These are phyloP conservation scores for Exophiala xenobiotica DNA, from an alignment of 2,329 filamentous ascomycete species.

Conservation along the genomic window DNA sequence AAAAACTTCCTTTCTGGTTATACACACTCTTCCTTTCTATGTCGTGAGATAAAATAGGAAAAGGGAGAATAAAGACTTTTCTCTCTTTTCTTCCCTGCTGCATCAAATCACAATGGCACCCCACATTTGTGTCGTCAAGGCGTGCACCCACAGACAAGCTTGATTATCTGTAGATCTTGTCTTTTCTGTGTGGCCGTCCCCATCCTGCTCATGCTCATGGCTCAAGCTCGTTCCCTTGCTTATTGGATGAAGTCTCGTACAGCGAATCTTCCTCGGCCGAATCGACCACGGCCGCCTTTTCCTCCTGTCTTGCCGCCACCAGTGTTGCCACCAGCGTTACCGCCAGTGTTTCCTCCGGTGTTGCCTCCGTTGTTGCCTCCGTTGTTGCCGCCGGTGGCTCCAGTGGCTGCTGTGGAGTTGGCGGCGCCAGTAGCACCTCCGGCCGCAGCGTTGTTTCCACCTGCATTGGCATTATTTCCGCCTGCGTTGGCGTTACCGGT, in stretches of 20 bases:
- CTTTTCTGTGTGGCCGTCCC: background rate
- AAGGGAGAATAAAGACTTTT: too few relatives aligned
- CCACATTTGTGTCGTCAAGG: too few relatives aligned
- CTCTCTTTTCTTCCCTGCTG: too few relatives aligned
- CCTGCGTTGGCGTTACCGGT: conserved; percentile 34
- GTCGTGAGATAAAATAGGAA: too few relatives aligned
- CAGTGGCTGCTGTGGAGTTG: background rate
- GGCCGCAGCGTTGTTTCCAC: background rate
- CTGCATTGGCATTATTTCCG: background rate
- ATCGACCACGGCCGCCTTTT: conserved; percentile 19
- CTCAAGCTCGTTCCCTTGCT: too few relatives aligned
- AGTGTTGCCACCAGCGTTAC: conserved; percentile 10
- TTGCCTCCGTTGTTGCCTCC: conserved; percentile 47
- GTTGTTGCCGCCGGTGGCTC: conserved; percentile 31
- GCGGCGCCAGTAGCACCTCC: background rate
- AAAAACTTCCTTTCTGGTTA: too few relatives aligned
- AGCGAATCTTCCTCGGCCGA: conserved; percentile 24
- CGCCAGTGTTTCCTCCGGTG: background rate
- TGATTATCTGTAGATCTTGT: background rate
- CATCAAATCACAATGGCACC: too few relatives aligned
- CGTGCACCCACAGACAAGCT: too few relatives aligned
- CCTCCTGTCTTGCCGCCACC: conserved; percentile 12
- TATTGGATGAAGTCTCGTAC: conserved; percentile 27
- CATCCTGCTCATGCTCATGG: background rate
- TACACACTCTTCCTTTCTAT: too few relatives aligned